Base-by-base conservation (phyloP, 148 eudicot genomes). In the Camellia lanceoleosa region DNA sequence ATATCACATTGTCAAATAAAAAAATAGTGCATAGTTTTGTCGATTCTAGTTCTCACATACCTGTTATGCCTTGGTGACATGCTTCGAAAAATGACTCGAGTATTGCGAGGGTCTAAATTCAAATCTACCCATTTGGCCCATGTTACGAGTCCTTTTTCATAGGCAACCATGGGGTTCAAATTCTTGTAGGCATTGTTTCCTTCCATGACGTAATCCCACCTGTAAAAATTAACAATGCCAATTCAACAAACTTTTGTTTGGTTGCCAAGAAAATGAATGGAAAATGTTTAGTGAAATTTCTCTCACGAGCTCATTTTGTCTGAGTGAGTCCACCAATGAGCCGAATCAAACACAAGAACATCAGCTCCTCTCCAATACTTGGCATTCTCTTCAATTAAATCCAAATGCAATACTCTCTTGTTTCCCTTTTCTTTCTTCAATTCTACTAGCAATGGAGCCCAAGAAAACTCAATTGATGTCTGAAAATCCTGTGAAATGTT, bases 271-370 rank as follows among this genome's bases (percentile, higher is more conserved):
- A 66, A 66, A 30, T n/a, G 67, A 13, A 63, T 5, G 67, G 67
- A 20, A 20, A 20, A 30, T 30, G 38, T 30, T 30, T 2, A 44
- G 5, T 9, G 56, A 16, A 16, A 7, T 62, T 58, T 62, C 30
- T 60, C 93, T 85, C 86, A 93, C 97, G 94, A 84, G 68, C 85
- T 89, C 71, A 82, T 66, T 10, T 88, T 83, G 51, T 81, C 88
- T 3, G 92, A 88, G 77, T 92, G 94, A 59, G 94, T 92, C 98
- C 98, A 94, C 98, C 98, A 94, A 44, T 92, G 94, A 46, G 97
- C 94, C 13, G 98, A 92, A 87, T 94, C 97, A 60, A 94, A 94
- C 11, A 94, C 89, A 44, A 94, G 94, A 71, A 87, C 81, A 71
- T 94, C 91, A 16, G 83, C 97, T 56, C 93, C 93, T 90, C 88